Percentiles rank a stretch among this genome's conserved stretches.
Conservation (phyloP, 106 monocot species). For the Narthecium ossifragum region DNA sequence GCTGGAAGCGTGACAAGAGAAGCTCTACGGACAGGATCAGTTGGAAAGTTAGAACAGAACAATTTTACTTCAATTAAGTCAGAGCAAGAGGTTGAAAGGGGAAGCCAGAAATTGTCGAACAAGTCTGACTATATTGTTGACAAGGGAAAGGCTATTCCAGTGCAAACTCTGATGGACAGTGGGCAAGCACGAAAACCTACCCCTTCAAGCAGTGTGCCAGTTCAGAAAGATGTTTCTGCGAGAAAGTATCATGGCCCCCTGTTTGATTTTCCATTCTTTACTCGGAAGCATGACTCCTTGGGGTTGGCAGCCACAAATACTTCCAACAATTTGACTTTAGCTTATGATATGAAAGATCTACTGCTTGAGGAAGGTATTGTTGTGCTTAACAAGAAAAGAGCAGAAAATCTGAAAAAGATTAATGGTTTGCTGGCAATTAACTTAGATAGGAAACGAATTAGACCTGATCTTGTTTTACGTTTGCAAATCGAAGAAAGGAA, state of each 20-base stretch:
- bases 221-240: constrained; percentile 32
- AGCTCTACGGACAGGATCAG: constrained; percentile 15
- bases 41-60: constrained; percentile 35
- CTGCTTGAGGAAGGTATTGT: constrained; percentile 65
- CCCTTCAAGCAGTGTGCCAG: constrained; percentile 13
- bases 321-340: constrained; percentile 49
- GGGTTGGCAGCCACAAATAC: constrained; percentile 31
- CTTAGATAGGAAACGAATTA: constrained; percentile 74
- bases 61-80: constrained; percentile 40
- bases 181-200: constrained; percentile 44
- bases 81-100: constrained; percentile 62
- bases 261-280: constrained; percentile 95
- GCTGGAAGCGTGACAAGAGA: constrained; percentile 31
- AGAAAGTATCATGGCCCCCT: constrained; percentile 86
- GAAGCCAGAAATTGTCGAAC: constrained; percentile 23
- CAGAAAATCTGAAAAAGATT: constrained; percentile 70
- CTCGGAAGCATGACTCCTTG: constrained; percentile 58
- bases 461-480: constrained; percentile 74
- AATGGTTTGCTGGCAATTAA: constrained; percentile 66
- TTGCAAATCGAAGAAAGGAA: constrained; percentile 97
- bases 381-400: constrained; percentile 69
- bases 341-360: constrained; percentile 79
- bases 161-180: constrained; percentile 23
- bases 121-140: constrained; percentile 37
- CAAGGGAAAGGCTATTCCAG: constrained; percentile 44